Evolutionary conservation across 2,329 filamentous ascomycete species (phyloP).

Genomic region (Sporothrix variecibatus): DNA sequence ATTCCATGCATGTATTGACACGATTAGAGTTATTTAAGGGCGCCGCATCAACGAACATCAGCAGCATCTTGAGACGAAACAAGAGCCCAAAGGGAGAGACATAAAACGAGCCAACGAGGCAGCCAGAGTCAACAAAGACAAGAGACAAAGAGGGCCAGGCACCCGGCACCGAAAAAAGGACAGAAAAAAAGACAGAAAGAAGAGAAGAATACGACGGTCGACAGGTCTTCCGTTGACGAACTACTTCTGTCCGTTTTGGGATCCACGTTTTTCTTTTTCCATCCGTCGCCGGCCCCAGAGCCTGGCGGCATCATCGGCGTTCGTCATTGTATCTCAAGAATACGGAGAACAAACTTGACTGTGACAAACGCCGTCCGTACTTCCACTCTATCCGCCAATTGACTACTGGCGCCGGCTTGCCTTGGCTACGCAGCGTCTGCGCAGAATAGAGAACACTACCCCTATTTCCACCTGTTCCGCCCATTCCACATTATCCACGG

Average conservation of each 20-base stretch:
- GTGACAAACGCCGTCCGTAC: not conserved
- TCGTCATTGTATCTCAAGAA: not conserved
- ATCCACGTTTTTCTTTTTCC: not conserved
- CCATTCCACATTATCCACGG: not conserved
- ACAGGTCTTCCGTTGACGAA: constrained; percentile 9
- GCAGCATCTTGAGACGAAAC: constrained; percentile 11
- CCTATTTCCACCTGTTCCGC: not conserved
- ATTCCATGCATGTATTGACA: not conserved
- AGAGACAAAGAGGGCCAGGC: not conserved
- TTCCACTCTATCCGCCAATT: not conserved
- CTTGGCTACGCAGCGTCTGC: constrained; percentile 17
- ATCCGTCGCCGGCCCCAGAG: not conserved
- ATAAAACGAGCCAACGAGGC: not conserved
- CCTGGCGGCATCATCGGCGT: not conserved
- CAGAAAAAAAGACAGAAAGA: not conserved
- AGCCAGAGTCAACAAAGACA: too few species aligned
- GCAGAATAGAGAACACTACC: constrained; percentile 17
- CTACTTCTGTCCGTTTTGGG: not conserved
- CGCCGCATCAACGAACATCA: not conserved
- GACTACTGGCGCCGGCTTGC: not conserved
- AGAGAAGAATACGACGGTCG: not conserved
- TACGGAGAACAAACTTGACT: constrained; percentile 3
- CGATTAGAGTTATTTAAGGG: constrained; percentile 1
- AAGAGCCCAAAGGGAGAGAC: constrained; percentile 1
- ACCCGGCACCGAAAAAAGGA: not conserved